A percentile compares a stretch with the other conserved stretches of the same genome.
phyloP scores from a whole-genome alignment of 805 yeast species.

The Maudiozyma barnettii region DNA sequence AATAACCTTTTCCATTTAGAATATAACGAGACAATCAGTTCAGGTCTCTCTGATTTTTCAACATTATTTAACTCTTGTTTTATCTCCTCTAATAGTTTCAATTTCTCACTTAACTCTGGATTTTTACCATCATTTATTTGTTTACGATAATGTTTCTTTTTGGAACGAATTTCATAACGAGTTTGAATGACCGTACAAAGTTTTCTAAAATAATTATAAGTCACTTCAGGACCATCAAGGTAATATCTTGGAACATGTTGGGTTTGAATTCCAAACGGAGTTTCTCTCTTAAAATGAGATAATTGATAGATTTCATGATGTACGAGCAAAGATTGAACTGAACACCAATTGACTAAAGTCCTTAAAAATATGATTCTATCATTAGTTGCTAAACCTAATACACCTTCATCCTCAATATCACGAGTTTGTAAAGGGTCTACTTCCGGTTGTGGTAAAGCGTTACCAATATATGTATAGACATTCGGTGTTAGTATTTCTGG shows the following conservation, averaged over 20 bases:
- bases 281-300: slow-evolving; percentile 19
- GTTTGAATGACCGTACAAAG: slow-evolving; percentile 12
- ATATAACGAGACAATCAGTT: slow-evolving; percentile 4
- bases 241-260: slow-evolving; percentile 18
- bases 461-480: slow-evolving; percentile 8
- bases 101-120: slow-evolving; percentile 10
- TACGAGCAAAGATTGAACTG: slow-evolving; percentile 12
- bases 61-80: slow-evolving; percentile 6
- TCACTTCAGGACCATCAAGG: slow-evolving; percentile 13
- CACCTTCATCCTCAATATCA: slow-evolving; percentile 14
- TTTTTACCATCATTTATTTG: slow-evolving; percentile 13
- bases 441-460: slow-evolving; percentile 6
- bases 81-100: slow-evolving; percentile 9
- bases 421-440: slow-evolving; percentile 11
- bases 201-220: slow-evolving; percentile 11
- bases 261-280: slow-evolving; percentile 18
- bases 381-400: slow-evolving; percentile 11
- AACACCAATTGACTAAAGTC: slow-evolving; percentile 16
- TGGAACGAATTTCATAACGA: slow-evolving; percentile 13
- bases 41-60: slow-evolving; percentile 8
- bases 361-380: slow-evolving; percentile 14
- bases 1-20: slow-evolving; percentile 16
- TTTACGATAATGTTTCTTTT: slow-evolving; percentile 17
- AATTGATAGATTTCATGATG: slow-evolving; percentile 18
- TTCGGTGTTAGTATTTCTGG: slow-evolving; percentile 16